A percentile compares a stretch with the other conserved stretches of the same genome.
phyloP scores from a whole-genome alignment of 768 basidiomycete genomes.

The Pleurotus tuber-regium region DNA sequence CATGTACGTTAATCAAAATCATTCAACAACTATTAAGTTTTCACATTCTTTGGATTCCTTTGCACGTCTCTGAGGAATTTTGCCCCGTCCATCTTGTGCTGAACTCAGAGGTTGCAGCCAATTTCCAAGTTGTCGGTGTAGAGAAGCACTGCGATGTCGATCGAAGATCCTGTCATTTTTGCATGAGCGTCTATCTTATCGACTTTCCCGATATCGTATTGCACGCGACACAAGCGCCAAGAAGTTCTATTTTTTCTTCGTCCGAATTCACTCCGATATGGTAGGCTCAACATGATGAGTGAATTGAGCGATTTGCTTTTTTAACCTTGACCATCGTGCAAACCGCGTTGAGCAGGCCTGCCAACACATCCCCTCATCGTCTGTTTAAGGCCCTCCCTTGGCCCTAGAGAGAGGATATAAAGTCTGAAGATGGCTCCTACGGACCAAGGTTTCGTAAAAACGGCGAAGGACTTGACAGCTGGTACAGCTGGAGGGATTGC shows the following conservation, averaged over 20 bases:
- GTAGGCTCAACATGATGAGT: not conserved
- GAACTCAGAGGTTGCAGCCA: not conserved
- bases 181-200: not conserved
- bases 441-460: constrained; percentile 47
- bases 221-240: too few species aligned
- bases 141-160: too few species aligned
- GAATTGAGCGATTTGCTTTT: constrained; percentile 5
- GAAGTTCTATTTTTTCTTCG: constrained; percentile 2
- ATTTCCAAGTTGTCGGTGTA: too few species aligned
- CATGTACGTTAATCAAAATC: too few species aligned
- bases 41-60: not conserved
- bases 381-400: too few species aligned
- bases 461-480: constrained; percentile 83
- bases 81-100: not conserved
- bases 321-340: not conserved
- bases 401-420: not conserved
- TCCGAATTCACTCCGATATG: not conserved
- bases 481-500: constrained; percentile 91
- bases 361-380: not conserved
- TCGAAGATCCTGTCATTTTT: too few species aligned
- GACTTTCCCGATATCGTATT: too few species aligned
- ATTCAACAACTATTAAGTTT: not conserved
- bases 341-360: not conserved
- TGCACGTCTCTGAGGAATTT: not conserved
- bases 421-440: constrained; percentile 1